Percentiles rank a stretch among this genome's conserved stretches.
These are phyloP conservation scores for Tetracladium marchalianum DNA, from an alignment of 495 filamentous ascomycete genomes.

Conservation along the genomic window DNA sequence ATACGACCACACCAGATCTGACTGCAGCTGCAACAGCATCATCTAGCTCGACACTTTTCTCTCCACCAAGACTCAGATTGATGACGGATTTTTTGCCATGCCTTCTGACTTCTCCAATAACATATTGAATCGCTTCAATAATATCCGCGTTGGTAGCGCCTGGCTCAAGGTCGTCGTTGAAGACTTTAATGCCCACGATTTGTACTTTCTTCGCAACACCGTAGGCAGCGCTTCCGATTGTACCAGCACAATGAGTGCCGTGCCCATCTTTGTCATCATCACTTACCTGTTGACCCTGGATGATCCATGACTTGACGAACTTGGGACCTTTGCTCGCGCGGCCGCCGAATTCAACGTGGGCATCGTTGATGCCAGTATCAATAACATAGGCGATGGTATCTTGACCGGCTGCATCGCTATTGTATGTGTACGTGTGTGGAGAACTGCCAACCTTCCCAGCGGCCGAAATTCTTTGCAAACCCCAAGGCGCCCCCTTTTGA, in stretches of 20 bases:
- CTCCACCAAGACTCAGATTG: conserved; percentile 46
- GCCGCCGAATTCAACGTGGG: conserved; percentile 42
- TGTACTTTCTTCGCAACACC: conserved; percentile 54
- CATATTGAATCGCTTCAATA: conserved; percentile 43
- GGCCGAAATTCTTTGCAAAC: conserved; percentile 43
- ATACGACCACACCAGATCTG: conserved; percentile 36
- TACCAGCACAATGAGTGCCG: conserved; percentile 57
- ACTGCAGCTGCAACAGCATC: conserved; percentile 36
- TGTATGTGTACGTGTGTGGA: conserved; percentile 36
- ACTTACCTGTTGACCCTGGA: conserved; percentile 1
- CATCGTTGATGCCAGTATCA: conserved; percentile 43
- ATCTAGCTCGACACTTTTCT: conserved; percentile 40
- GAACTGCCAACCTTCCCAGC: conserved; percentile 28
- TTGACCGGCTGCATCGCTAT: conserved; percentile 42
- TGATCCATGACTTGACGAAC: conserved; percentile 24
- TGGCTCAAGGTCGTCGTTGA: conserved; percentile 34
- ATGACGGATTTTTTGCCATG: conserved; percentile 31
- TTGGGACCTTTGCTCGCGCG: conserved; percentile 47
- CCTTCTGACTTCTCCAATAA: conserved; percentile 29
- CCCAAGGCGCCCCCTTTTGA: conserved; percentile 43
- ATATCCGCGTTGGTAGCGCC: conserved; percentile 38
- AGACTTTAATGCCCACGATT: conserved; percentile 55
- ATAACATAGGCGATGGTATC: conserved; percentile 47
- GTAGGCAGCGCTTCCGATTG: conserved; percentile 46
- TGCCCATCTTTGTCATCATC: conserved; percentile 43